Conservation (phyloP, 306 rosid genomes). For the Quercus aquifolioides region DNA sequence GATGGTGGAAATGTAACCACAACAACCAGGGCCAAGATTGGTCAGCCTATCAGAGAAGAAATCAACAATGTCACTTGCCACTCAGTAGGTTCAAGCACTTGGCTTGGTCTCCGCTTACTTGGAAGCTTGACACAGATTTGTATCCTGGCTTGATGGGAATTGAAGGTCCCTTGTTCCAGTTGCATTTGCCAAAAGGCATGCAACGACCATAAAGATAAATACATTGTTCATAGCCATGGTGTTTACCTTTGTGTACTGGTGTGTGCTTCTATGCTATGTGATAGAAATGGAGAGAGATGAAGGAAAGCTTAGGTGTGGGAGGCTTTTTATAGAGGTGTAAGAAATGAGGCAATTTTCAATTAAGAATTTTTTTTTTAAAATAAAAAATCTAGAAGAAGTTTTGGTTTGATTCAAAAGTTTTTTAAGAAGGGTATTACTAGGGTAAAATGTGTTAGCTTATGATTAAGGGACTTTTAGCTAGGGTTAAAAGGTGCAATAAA, state of each 20-base stretch:
- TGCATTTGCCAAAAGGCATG: neutral
- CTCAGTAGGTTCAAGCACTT: neutral
- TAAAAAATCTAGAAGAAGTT: too few relatives aligned
- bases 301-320: neutral
- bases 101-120: neutral
- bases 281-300: neutral
- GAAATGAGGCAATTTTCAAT: neutral
- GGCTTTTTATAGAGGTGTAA: neutral
- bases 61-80: neutral
- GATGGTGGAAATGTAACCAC: too few relatives aligned
- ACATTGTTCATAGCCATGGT: neutral
- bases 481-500: too few relatives aligned
- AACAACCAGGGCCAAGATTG: too few relatives aligned
- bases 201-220: neutral
- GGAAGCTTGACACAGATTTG: neutral
- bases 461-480: too few relatives aligned
- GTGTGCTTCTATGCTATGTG: neutral
- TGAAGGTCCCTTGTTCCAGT: neutral
- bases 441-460: too few relatives aligned
- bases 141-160: neutral
- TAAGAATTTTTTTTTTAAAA: too few relatives aligned
- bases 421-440: too few relatives aligned
- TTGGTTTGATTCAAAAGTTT: too few relatives aligned
- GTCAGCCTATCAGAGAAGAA: neutral
- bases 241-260: neutral